A percentile compares a stretch with the other conserved stretches of the same genome.
Evolutionary conservation across 345 rosid genomes (phyloP).

Genomic region (Heritiera fomes): DNA sequence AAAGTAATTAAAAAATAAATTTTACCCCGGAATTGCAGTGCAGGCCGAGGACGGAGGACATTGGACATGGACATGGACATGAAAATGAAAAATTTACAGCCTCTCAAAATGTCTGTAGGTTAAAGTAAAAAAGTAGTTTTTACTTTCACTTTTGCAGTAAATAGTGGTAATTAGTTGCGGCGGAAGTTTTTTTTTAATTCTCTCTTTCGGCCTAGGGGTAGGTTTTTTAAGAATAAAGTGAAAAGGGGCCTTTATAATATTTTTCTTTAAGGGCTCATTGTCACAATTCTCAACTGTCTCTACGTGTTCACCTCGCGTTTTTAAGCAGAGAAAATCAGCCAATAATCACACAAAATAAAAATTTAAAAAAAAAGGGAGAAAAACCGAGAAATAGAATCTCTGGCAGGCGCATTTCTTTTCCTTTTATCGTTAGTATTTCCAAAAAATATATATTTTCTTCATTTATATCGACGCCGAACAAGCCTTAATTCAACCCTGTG

Average conservation of each 20-base stretch:
- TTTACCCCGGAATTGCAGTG: background rate
- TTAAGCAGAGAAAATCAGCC: conserved; percentile 26
- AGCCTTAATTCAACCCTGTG: background rate
- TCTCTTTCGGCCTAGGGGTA: no score
- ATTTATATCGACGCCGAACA: conserved; percentile 3
- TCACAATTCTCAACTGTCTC: conserved; percentile 47
- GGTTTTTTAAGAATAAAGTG: no score
- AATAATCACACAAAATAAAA: background rate
- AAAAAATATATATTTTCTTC: background rate
- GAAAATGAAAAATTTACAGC: background rate
- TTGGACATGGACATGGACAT: background rate
- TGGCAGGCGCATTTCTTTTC: background rate
- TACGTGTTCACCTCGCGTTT: conserved; percentile 67
- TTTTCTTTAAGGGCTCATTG: background rate
- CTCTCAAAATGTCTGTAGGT: background rate
- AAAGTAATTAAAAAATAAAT: background rate
- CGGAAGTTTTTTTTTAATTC: background rate
- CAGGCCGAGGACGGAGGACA: conserved; percentile 1
- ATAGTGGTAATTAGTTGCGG: background rate
- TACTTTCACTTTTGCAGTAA: background rate
- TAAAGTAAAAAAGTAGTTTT: background rate
- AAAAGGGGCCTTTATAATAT: background rate
- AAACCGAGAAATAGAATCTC: conserved; percentile 15
- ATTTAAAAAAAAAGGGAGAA: background rate
- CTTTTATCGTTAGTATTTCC: background rate